A percentile compares a stretch with the other conserved stretches of the same genome.
Conservation (phyloP, 2,329 filamentous ascomycete species). For the Triangularia verruculosa region DNA sequence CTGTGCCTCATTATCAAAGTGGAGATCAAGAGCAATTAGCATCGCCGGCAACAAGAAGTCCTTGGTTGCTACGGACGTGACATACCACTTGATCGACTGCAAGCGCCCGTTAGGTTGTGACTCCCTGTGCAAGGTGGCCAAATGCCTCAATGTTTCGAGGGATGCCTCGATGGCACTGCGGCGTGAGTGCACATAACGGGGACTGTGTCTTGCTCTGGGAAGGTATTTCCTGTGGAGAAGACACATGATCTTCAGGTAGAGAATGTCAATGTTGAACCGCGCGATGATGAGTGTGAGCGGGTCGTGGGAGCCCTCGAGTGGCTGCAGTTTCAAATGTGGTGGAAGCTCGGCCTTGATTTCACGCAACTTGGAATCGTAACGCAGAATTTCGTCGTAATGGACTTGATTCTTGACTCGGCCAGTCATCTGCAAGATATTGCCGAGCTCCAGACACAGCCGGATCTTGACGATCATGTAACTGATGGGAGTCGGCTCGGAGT, state of each 20-base stretch:
- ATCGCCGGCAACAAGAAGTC: conserved; percentile 87
- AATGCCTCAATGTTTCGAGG: conserved; percentile 74
- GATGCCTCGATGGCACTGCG: conserved; percentile 83
- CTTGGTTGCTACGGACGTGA: conserved; percentile 74
- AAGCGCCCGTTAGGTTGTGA: conserved; percentile 69
- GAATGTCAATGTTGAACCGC: conserved; percentile 76
- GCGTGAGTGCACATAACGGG: conserved; percentile 79
- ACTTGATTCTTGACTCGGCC: conserved; percentile 54
- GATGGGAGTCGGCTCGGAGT: conserved; percentile 70
- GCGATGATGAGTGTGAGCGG: conserved; percentile 83
- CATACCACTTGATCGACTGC: conserved; percentile 71
- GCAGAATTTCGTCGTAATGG: conserved; percentile 62
- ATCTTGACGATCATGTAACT: conserved; percentile 77
- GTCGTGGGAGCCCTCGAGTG: conserved; percentile 73
- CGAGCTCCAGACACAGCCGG: conserved; percentile 64
- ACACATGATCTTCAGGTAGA: conserved; percentile 86
- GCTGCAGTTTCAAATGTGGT: conserved; percentile 72
- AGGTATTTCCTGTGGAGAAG: conserved; percentile 87
- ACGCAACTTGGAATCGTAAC: conserved; percentile 59
- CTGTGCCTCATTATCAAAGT: conserved; percentile 59
- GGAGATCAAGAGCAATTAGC: conserved; percentile 78
- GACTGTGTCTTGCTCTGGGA: conserved; percentile 70
- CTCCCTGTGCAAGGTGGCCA: conserved; percentile 72
- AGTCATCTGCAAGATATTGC: conserved; percentile 66
- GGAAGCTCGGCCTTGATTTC: conserved; percentile 67